Evolutionary conservation across 768 basidiomycete species (phyloP).

Genomic region (Hirschioporus abietinus): DNA sequence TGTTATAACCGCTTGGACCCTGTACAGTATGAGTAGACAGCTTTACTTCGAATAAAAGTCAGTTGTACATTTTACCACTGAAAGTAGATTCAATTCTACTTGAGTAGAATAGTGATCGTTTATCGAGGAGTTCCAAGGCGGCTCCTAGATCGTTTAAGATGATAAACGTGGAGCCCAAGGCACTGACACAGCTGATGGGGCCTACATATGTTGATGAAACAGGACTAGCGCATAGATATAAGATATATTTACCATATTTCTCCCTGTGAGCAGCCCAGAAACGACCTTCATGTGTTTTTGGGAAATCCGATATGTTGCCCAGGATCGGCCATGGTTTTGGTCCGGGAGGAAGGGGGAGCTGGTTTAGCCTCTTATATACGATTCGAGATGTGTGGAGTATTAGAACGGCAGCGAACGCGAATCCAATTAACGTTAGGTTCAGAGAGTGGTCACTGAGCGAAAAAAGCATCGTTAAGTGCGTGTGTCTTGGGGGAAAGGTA

Average conservation of each 20-base stretch:
- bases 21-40: too few relatives aligned
- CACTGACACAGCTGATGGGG: conserved; percentile 42
- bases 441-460: too few relatives aligned
- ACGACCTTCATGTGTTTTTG: conserved; percentile 15
- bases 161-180: conserved; percentile 40
- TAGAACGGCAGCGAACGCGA: too few relatives aligned
- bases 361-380: too few relatives aligned
- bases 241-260: conserved; percentile 13
- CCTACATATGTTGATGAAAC: conserved; percentile 21
- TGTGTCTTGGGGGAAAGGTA: too few relatives aligned
- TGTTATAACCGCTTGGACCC: too few relatives aligned
- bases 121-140: conserved; percentile 42
- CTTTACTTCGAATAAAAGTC: too few relatives aligned
- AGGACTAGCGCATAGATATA: background rate
- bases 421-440: too few relatives aligned
- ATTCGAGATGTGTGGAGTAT: too few relatives aligned
- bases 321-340: conserved; percentile 8
- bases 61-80: too few relatives aligned
- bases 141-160: conserved; percentile 40
- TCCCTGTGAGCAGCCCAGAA: conserved; percentile 17
- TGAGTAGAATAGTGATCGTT: conserved; percentile 43
- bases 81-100: conserved; percentile 26
- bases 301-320: conserved; percentile 13
- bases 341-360: conserved; percentile 13
- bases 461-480: too few relatives aligned